Evolutionary conservation across 2,329 filamentous ascomycete genomes (phyloP).

Genomic region (Cladobotryum mycophilum): DNA sequence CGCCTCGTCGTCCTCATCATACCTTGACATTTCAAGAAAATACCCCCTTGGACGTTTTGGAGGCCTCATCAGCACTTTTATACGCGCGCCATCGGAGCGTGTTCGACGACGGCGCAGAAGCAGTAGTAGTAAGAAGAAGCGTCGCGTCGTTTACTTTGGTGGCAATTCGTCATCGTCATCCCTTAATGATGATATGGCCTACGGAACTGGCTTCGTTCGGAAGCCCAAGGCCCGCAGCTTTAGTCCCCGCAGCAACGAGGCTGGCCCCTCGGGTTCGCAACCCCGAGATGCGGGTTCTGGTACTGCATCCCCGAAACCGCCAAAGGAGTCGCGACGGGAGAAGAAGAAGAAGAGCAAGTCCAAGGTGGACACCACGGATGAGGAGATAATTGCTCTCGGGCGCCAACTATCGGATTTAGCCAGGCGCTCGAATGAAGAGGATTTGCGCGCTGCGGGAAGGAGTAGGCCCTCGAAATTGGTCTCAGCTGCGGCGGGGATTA

Average conservation of each 20-base stretch:
- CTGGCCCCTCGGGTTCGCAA: conserved; percentile 5
- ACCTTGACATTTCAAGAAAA: conserved; percentile 59
- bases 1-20: conserved; percentile 48
- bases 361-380: conserved; percentile 33
- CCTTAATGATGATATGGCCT: conserved; percentile 62
- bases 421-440: conserved; percentile 43
- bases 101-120: conserved; percentile 33
- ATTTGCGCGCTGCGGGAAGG: conserved; percentile 36
- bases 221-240: conserved; percentile 26
- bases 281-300: background rate
- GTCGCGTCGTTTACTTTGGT: conserved; percentile 49
- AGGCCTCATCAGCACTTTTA: conserved; percentile 57
- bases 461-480: conserved; percentile 19
- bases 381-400: conserved; percentile 52
- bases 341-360: conserved; percentile 18
- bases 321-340: conserved; percentile 19
- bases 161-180: conserved; percentile 61
- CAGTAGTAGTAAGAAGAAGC: conserved; percentile 42
- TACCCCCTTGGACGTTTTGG: conserved; percentile 41
- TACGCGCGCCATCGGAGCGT: conserved; percentile 52
- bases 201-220: conserved; percentile 54
- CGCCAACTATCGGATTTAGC: conserved; percentile 49
- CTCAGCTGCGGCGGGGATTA: conserved; percentile 37
- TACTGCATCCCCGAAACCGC: conserved; percentile 1
- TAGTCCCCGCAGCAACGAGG: conserved; percentile 19